phyloP scores from a whole-genome alignment of 768 basidiomycete genomes.

The Tylopilus subfusipes region DNA sequence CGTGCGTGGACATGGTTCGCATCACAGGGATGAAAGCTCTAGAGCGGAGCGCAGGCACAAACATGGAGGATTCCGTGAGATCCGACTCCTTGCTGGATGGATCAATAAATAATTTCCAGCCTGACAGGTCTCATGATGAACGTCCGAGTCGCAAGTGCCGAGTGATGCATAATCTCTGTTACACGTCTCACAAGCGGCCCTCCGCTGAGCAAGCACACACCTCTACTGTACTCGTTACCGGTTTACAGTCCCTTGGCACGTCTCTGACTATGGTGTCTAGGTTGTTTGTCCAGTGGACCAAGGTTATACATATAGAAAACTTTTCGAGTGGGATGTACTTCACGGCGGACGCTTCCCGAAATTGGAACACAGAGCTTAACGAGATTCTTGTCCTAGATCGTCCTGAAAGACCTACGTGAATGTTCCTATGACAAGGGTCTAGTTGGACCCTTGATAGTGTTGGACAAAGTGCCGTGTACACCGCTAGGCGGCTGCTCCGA shows the following conservation, averaged over 20 bases:
- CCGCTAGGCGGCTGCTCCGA: constrained; percentile 8
- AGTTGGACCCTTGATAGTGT: neutral
- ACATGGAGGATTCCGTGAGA: constrained; percentile 18
- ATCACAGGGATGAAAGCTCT: constrained; percentile 1
- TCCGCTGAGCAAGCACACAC: neutral
- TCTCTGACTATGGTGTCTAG: neutral
- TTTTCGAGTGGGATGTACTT: neutral
- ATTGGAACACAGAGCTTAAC: neutral
- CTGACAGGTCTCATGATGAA: constrained; percentile 4
- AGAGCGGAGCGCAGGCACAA: constrained; percentile 11
- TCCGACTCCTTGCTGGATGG: neutral
- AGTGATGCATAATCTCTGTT: neutral
- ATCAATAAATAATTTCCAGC: neutral
- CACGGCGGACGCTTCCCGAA: neutral
- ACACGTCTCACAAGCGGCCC: neutral
- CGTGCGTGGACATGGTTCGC: constrained; percentile 33
- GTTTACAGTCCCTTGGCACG: neutral
- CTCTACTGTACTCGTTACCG: neutral
- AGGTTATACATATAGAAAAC: neutral
- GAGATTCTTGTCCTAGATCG: neutral
- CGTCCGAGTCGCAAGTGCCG: neutral
- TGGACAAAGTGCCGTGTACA: neutral
- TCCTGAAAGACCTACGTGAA: constrained; percentile 1
- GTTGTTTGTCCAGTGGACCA: neutral
- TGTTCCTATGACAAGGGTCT: neutral